Evolutionary conservation across 352 stramenopile species (phyloP), one percentile per base, ranked within the genome.

Genomic region (Globisporangium perplexum): DNA sequence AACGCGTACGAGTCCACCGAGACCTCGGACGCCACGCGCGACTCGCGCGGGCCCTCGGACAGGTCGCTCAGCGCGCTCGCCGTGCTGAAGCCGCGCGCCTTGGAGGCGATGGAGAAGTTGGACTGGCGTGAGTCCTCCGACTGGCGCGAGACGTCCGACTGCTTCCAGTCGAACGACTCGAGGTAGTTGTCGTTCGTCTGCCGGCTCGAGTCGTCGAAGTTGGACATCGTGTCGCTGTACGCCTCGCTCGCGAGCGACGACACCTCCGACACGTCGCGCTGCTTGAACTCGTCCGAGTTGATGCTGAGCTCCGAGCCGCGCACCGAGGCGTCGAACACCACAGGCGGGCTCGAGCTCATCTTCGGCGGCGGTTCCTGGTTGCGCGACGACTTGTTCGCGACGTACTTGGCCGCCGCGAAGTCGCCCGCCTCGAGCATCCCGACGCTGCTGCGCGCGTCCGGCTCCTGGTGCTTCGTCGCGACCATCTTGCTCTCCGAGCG

Each of bases 1-100:
- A 87, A 87, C 22, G 67, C 68, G 55, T 89, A 91, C 62, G 81
- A 89, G 54, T 89, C 81, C 35, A 86, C 73, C 0, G 81, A 91
- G 33, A 75, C 66, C 47, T 88, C 77, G 22, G 77, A 89, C 28
- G 83, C 64, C 7, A 80, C 49, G 5, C 77, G 74, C 31, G 74
- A 72, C 26, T 65, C 48, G 15, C 65, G 62, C 41, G 69, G 66
- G 7, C 70, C 71, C 35, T 80, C 71, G 10, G 68, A 81, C 39
- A 79, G 72, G 17, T 72, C 71, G 28, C 59, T 75, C 38, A 67
- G 58, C 0, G 58, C 65, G 42, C 71, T 80, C 28, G 71, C 60
- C 17, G 65, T 72, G 57, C 72, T 83, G 38, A 78, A 77, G 38
- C 68, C 70, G 24, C 65, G 55, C 20, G 61, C 66, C 50, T 77